Percentiles rank a stretch among this genome's conserved stretches.
Conservation (phyloP, 257 asterid species). For the Nicotiana paniculata region DNA sequence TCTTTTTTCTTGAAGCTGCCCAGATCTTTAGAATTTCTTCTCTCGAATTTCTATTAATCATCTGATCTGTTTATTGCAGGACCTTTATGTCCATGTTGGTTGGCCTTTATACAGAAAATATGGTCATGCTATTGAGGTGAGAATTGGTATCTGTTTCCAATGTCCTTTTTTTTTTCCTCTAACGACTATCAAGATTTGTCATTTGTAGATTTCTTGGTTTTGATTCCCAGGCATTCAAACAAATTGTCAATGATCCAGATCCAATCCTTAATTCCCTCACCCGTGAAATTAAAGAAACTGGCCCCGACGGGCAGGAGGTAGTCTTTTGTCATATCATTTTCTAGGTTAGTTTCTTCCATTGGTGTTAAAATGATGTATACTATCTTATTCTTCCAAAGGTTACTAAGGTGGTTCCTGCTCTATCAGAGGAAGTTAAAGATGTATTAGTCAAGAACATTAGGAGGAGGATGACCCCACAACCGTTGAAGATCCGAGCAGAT, state of each 20-base stretch:
- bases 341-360: not conserved
- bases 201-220: not conserved
- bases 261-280: constrained; percentile 73
- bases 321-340: not conserved
- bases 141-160: constrained; percentile 6
- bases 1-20: not conserved
- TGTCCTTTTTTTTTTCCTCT: not conserved
- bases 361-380: not conserved
- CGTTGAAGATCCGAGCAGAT: constrained; percentile 82
- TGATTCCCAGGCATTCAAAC: constrained; percentile 66
- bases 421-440: constrained; percentile 74
- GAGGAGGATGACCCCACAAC: constrained; percentile 96
- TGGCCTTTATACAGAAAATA: constrained; percentile 88
- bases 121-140: constrained; percentile 96
- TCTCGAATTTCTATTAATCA: not conserved
- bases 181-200: not conserved
- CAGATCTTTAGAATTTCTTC: not conserved
- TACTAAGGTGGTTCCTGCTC: constrained; percentile 57
- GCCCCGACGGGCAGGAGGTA: constrained; percentile 86
- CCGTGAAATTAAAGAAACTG: constrained; percentile 84
- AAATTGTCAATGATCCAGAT: constrained; percentile 78
- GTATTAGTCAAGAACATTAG: constrained; percentile 72
- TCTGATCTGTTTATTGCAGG: constrained; percentile 34
- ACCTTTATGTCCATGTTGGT: constrained; percentile 79
- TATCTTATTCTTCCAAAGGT: constrained; percentile 36